Conservation (phyloP, 2,329 filamentous ascomycete genomes). For the Colletotrichum australisinense region DNA sequence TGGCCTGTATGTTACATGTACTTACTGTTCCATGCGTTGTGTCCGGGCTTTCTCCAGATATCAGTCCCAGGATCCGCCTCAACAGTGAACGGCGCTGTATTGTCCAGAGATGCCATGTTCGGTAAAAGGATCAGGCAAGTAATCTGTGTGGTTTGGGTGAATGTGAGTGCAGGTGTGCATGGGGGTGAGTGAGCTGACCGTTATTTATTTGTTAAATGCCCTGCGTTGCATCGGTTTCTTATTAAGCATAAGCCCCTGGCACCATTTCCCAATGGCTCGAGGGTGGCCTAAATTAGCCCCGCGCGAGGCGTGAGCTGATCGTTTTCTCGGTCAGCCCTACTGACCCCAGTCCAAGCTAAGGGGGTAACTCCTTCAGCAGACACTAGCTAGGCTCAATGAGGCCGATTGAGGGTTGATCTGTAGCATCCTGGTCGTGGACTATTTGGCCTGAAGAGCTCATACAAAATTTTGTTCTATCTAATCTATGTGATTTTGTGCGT, state of each 20-base stretch:
- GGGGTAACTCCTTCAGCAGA: not conserved
- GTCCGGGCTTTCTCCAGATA: constrained; percentile 77
- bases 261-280: not conserved
- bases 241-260: not conserved
- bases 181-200: not conserved
- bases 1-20: not conserved
- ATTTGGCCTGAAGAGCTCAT: not conserved
- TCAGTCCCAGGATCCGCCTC: constrained; percentile 72
- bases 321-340: not conserved
- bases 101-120: not conserved
- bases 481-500: not conserved
- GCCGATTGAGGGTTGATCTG: not conserved
- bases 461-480: not conserved
- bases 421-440: not conserved
- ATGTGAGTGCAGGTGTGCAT: not conserved
- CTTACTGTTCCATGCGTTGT: constrained; percentile 70
- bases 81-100: constrained; percentile 57
- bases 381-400: not conserved
- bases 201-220: not conserved
- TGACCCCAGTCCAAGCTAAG: not conserved
- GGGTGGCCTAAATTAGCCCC: not conserved
- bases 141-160: not conserved
- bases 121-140: not conserved
- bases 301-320: not conserved
- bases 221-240: not conserved